Evolutionary conservation across 2,329 filamentous ascomycete species (phyloP), one percentile per base, ranked within the genome.

Genomic region (Neoarthrinium moseri): DNA sequence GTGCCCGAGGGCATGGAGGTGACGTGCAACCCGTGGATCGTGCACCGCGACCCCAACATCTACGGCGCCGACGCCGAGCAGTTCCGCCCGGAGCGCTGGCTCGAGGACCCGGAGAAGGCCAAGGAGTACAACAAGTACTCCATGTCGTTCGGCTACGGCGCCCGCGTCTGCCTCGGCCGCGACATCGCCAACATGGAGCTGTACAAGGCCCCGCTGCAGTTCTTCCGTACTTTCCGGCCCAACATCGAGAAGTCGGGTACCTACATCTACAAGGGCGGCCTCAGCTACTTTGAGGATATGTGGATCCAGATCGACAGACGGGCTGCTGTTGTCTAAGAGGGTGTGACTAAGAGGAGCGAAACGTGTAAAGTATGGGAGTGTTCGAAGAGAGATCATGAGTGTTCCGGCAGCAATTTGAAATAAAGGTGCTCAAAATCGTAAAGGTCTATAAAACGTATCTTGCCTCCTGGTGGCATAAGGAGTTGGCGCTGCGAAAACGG

Each of bases 151-250:
- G 75, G 75, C 0, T 75, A 75, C 57, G 77, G 76, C 0, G 56
- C 71, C 1, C 60, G 72, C 10, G 62, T 70, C 11, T 78, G 74
- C 46, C 52, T 78, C 34, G 75, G 76, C 0, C 69, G 67, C 47
- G 67, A 75, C 34, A 73, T 80, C 47, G 75, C 74, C 2, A 65
- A 72, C 54, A 75, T 78, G 72, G 75, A 79, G 60, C 52, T 78
- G 42, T 76, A 68, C 56, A 78, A 80, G 62, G 66, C 54, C 3
- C 62, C 68, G 3, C 44, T 68, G 41, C 60, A 70, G 53, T 72
- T 75, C 51, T 67, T 74, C 38, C 59, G 68, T 5, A 64, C 55
- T 0, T 73, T 70, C 47, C 60, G 56, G 27, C 60, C 63, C 15
- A 55, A 66, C 42, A 52, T 56, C 18, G 38, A 62, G 23, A 48